These are phyloP conservation scores for Aegilops bicornis DNA, from an alignment of 176 grass and related monocot species.

Conservation along the genomic window DNA sequence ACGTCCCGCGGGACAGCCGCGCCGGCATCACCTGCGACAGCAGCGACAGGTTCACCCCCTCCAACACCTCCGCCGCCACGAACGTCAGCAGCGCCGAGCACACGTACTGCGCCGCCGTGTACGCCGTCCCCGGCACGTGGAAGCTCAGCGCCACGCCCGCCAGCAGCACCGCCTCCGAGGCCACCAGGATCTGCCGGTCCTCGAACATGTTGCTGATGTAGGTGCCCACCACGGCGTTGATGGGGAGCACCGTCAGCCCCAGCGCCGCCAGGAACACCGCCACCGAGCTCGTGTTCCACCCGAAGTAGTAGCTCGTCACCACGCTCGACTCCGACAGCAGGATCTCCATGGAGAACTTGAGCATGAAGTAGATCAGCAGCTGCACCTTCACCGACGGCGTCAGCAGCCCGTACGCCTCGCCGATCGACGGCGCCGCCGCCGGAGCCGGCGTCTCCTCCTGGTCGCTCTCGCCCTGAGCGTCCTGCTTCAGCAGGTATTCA, in stretches of 20 bases:
- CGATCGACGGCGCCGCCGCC: not conserved
- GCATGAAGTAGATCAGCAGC: constrained; percentile 20
- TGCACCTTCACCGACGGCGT: constrained; percentile 1
- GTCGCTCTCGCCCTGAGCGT: not conserved
- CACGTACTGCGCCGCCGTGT: constrained; percentile 17
- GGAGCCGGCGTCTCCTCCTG: not conserved
- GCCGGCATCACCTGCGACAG: constrained; percentile 22
- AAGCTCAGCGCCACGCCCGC: not conserved
- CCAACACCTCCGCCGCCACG: constrained; percentile 10
- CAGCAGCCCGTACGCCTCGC: not conserved
- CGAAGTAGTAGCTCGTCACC: constrained; percentile 10
- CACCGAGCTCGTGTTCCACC: not conserved
- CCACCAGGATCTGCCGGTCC: constrained; percentile 13
- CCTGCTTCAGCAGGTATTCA: constrained; percentile 7
- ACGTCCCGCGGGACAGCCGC: constrained; percentile 4
- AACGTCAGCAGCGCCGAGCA: constrained; percentile 18
- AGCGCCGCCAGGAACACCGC: not conserved
- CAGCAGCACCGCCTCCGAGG: constrained; percentile 5
- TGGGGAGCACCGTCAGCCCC: not conserved
- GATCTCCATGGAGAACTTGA: constrained; percentile 13
- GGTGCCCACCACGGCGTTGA: constrained; percentile 3
- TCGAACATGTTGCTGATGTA: constrained; percentile 26
- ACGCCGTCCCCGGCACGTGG: not conserved
- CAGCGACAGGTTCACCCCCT: constrained; percentile 19
- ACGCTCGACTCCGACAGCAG: constrained; percentile 16